Evolutionary conservation across 177 flowering plant genomes (phyloP), one percentile per base, ranked within the genome.

Genomic region (Vitis hybrid): DNA sequence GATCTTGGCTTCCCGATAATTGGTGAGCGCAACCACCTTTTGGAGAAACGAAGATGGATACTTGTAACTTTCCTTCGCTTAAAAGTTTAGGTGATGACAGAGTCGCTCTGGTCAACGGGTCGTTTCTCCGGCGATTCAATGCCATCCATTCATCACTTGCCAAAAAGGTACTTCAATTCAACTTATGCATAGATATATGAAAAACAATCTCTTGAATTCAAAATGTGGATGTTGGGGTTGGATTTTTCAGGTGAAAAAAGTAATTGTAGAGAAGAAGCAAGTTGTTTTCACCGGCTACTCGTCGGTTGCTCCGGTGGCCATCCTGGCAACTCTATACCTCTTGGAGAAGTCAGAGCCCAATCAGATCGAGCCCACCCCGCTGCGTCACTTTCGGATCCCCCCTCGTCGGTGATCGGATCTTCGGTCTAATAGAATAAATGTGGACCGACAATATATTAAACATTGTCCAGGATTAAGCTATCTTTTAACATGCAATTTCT

Each of bases 301-400:
- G 1, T 80, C 86, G 0, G 98, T 92, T n/a, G 94, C 88, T 54
- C 61, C 97, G 7, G 66, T 85, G 1, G 97, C 98, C 2, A 72
- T 81, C 27, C 78, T 90, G 14, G 88, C 90, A 17, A 78, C 93
- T 24, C 63, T 93, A 11, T 86, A 91, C 93, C 73, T 82, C 62
- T 73, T 93, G 52, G 93, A 93, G 70, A 72, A 76, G 1, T 17
- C 69, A 20, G 54, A 59, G 11, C 32, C 8, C 5, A 57, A 64
- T 13, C 64, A 18, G 20, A 18, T 18, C 20, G 55, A 49, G 41
- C 20, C 56, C 71, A 10, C 83, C 85, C 41, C 64, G 58, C 3
- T 93, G 98, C 69, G n/a, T 90, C 13, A 89, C 98, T 32, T 91
- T 90, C 59, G 97, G 98, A 50, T 88, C 92, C 41, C 97, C 97